Base-by-base conservation (phyloP, 2,329 filamentous ascomycete species). In the Chaetomiaceae sp. region DNA sequence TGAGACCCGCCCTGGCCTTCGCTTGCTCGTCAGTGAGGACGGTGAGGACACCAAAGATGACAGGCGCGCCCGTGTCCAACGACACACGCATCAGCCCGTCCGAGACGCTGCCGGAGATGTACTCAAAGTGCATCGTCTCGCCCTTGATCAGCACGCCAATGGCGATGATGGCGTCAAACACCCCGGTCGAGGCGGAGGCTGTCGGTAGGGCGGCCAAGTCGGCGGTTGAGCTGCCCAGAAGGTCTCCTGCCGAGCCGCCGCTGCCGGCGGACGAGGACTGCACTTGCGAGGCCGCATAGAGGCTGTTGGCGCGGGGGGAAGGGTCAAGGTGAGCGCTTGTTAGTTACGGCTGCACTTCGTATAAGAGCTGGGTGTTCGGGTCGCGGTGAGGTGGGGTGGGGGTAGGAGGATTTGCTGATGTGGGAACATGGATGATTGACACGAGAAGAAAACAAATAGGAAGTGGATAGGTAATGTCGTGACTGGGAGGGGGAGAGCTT, bases 81-180 rank as follows among this genome's bases (percentile, higher is more conserved):
- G 95, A 90, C 53, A 97, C 84, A 58, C 89, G 84, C 93, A 99
- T 99, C 55, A 99, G 77, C 6, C 89, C 93, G 55, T 96, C 89
- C 51, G 84, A 89, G 6, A 95, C 90, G 35, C 89, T 82, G 58
- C 97, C 93, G 37, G 91, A 81, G 63, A 99, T 99, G 73, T 99
- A 97, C 73, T 99, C 93, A 65, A 99, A 99, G 73, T 99, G 93
- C 90, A 96, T 96, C 6, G 93, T 97, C 72, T 95, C 88, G 68
- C 93, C 93, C 76, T 99, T 99, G 74, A 99, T 96, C 55, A 99
- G 81, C 50, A 96, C 91, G 50, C 93, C 93, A 60, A 99, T 87
- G 47, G 93, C 90, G 59, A 99, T 91, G 57, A 99, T 83, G 56
- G 93, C 93, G 66, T 97, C 92, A 63, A 97, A 97, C 17, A 89